phyloP scores from a whole-genome alignment of 73 alveolate species.

The Symbiodinium natans region DNA sequence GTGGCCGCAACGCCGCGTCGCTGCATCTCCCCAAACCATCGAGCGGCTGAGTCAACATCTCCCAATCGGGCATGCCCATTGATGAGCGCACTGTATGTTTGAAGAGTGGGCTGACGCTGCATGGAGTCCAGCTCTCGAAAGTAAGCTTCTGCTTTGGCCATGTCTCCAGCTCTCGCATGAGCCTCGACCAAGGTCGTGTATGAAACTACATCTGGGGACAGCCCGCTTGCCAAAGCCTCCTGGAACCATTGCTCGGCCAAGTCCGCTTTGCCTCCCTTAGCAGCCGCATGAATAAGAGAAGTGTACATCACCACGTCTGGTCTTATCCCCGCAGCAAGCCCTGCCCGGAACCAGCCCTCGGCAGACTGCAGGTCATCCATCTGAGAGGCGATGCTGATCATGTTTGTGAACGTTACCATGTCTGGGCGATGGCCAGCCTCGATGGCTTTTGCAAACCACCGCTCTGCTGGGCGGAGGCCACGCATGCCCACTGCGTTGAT shows the following conservation, averaged over 20 bases:
- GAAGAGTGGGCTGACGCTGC: background rate
- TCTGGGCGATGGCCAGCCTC: slow-evolving; percentile 73
- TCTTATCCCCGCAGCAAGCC: background rate
- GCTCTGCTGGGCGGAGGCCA: slow-evolving; percentile 54
- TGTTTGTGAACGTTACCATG: slow-evolving; percentile 23
- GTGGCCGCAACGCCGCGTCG: slow-evolving; percentile 57
- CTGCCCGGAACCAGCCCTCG: slow-evolving; percentile 88
- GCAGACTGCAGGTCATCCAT: slow-evolving; percentile 44
- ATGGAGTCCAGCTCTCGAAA: slow-evolving; percentile 33
- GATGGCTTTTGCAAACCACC: slow-evolving; percentile 67
- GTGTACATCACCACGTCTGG: slow-evolving; percentile 85
- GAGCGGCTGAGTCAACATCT: slow-evolving; percentile 61
- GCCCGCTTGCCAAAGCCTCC: slow-evolving; percentile 1
- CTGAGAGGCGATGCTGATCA: slow-evolving; percentile 42
- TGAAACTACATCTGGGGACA: slow-evolving; percentile 31
- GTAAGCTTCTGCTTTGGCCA: slow-evolving; percentile 74
- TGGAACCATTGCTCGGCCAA: slow-evolving; percentile 81
- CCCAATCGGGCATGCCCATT: slow-evolving; percentile 75
- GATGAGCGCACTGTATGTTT: slow-evolving; percentile 80
- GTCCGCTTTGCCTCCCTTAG: slow-evolving; percentile 21
- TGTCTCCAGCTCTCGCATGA: slow-evolving; percentile 50
- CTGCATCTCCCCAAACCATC: slow-evolving; percentile 80
- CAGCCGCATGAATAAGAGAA: slow-evolving; percentile 43
- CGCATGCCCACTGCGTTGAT: slow-evolving; percentile 55
- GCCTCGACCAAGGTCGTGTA: slow-evolving; percentile 63